These are phyloP conservation scores for Luvunga scandens DNA, from an alignment of 345 rosid species.

Conservation along the genomic window DNA sequence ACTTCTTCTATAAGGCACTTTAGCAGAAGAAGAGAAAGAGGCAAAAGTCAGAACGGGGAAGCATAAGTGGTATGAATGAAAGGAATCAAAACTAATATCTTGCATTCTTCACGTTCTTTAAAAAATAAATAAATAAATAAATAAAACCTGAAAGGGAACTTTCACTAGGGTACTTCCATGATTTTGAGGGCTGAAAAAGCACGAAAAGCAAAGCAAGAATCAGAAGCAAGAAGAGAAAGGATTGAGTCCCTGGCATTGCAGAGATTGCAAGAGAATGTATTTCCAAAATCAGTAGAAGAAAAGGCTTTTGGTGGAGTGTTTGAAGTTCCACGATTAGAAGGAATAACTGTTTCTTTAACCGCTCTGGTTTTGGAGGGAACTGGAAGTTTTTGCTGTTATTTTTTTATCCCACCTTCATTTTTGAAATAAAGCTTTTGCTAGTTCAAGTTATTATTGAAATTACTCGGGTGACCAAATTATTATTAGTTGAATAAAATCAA, in stretches of 20 bases:
- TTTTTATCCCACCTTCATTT: no score
- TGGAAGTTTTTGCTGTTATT: not conserved
- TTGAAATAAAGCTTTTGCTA: not conserved
- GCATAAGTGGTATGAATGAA: not conserved
- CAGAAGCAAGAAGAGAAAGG: constrained; percentile 9
- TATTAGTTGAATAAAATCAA: not conserved
- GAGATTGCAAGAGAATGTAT: not conserved
- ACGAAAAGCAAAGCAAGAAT: not conserved
- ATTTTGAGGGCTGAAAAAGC: not conserved
- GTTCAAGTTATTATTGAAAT: not conserved
- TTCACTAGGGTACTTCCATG: constrained; percentile 4
- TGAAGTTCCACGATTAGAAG: not conserved
- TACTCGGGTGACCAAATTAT: not conserved
- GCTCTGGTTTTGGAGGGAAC: constrained; percentile 8
- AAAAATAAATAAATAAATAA: no score
- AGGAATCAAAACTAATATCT: not conserved
- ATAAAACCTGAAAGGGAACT: constrained; percentile 16
- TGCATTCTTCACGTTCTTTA: not conserved
- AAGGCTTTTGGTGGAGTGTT: not conserved
- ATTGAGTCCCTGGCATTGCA: constrained; percentile 14
- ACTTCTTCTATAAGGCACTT: constrained; percentile 19
- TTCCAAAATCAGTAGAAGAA: not conserved
- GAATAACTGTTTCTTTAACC: constrained; percentile 7
- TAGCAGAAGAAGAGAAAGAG: constrained; percentile 21
- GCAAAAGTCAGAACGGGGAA: not conserved